These are phyloP conservation scores for Talaromyces marneffei DNA, from an alignment of 2,329 filamentous ascomycete species.

Conservation along the genomic window DNA sequence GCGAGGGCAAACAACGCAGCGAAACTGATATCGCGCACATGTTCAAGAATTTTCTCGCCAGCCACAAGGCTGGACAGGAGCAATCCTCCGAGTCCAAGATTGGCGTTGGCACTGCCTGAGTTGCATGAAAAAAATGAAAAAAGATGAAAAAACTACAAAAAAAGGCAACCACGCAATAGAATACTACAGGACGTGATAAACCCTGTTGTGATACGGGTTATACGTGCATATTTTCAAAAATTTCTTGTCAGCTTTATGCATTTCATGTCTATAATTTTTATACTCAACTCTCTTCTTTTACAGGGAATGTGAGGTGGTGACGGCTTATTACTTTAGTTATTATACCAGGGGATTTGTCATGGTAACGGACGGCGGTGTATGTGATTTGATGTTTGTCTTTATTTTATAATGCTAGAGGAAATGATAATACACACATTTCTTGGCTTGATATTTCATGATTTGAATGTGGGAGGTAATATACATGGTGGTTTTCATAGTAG, in stretches of 20 bases:
- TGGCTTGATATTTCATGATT: background rate
- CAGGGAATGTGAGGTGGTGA: background rate
- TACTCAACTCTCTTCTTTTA: background rate
- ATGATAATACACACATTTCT: background rate
- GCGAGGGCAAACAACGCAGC: slow-evolving; percentile 26
- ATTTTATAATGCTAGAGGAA: background rate
- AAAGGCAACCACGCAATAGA: background rate
- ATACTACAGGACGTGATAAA: background rate
- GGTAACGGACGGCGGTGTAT: background rate
- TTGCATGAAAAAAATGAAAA: slow-evolving; percentile 13
- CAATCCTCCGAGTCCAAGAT: slow-evolving; percentile 30
- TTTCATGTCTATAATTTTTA: slow-evolving; percentile 3
- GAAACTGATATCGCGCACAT: slow-evolving; percentile 44
- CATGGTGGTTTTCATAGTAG: background rate
- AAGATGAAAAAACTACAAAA: background rate
- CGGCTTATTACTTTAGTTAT: background rate
- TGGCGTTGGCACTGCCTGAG: slow-evolving; percentile 26
- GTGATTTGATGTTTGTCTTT: background rate
- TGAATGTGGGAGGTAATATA: background rate
- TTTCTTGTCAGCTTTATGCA: background rate
- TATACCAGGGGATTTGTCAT: slow-evolving; percentile 1
- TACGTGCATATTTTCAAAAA: background rate
- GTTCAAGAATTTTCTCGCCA: slow-evolving; percentile 38
- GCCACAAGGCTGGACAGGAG: slow-evolving; percentile 26
- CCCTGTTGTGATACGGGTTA: background rate